Base-by-base conservation (phyloP, 2,329 filamentous ascomycete species). In the Penicillium sp. region DNA sequence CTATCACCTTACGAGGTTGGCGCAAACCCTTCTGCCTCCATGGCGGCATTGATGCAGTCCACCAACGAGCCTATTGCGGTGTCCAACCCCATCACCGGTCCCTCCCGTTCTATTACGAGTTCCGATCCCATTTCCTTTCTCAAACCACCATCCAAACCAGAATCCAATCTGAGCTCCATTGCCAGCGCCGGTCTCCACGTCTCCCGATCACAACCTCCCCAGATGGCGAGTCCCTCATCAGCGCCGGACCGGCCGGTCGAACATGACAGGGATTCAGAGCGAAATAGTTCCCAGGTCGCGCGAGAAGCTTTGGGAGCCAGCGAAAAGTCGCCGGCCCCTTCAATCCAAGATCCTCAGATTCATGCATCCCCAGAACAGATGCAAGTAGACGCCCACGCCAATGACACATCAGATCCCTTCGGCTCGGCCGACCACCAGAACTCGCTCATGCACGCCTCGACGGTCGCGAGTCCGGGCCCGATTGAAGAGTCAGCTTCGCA, bases 201-300 rank as follows among this genome's bases (percentile, higher is more conserved):
- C 44, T 74, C 71, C 35, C 71, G 73, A 55, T 71, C 71, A 31
- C 67, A 71, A 14, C 62, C 74, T 41, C 63, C 72, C 40, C 67
- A 57, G 70, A 80, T 67, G 73, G 69, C 66, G 63, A 75, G 65
- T 73, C 79, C 67, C 82, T 89, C 73, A 81, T 85, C 23, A 76
- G 88, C 61, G 56, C 58, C 67, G 51, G 70, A 72, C 58, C 67
- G 67, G 50, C 65, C 63, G 51, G 55, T 59, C 14, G 72, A 69
- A 29, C 67, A 67, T 26, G 72, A 72, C 29, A 67, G 67, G 51
- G 69, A 71, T 29, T 49, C 62, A 9, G 63, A 72, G 51, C 70
- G 69, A 44, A 73, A 67, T 53, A 75, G 70, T 49, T 72, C 72
- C 6, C 75, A 76, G 49, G 74, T 77, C 31, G 69, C 71, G n/a